Evolutionary conservation across 306 rosid genomes (phyloP).

Genomic region (Cucumis melo): DNA sequence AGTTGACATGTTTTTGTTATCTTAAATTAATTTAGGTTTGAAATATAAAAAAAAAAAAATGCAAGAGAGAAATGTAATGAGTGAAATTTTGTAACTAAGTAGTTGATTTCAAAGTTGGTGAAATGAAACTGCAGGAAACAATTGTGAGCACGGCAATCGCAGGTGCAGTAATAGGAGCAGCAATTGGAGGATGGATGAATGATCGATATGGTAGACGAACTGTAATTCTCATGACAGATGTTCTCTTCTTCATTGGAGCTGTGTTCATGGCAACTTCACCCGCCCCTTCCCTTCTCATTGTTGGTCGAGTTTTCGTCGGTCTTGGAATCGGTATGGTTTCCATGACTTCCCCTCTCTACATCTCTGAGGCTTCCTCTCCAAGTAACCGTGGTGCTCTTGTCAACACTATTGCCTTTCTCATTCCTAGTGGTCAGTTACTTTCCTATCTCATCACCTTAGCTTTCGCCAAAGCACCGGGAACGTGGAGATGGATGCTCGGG

Average conservation of each 20-base stretch:
- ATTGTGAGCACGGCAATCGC: slow-evolving; percentile 86
- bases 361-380: slow-evolving; percentile 74
- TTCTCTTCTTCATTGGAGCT: slow-evolving; percentile 48
- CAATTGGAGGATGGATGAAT: slow-evolving; percentile 72
- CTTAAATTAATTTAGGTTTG: neutral
- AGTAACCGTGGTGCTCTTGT: slow-evolving; percentile 78
- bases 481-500: slow-evolving; percentile 95
- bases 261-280: slow-evolving; percentile 59
- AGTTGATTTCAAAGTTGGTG: neutral
- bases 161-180: slow-evolving; percentile 77
- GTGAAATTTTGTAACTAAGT: too few species aligned
- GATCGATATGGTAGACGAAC: slow-evolving; percentile 57
- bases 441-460: slow-evolving; percentile 68
- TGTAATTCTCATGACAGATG: slow-evolving; percentile 47
- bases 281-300: slow-evolving; percentile 49
- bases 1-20: too few species aligned
- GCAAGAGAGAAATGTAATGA: too few species aligned
- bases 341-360: slow-evolving; percentile 76
- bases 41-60: too few species aligned
- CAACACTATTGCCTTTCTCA: slow-evolving; percentile 45
- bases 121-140: slow-evolving; percentile 35
- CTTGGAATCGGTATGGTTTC: slow-evolving; percentile 89
- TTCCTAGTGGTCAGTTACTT: slow-evolving; percentile 75
- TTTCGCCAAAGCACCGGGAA: slow-evolving; percentile 49
- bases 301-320: slow-evolving; percentile 64